phyloP scores from a whole-genome alignment of 345 rosid species.

The Brassica incana region DNA sequence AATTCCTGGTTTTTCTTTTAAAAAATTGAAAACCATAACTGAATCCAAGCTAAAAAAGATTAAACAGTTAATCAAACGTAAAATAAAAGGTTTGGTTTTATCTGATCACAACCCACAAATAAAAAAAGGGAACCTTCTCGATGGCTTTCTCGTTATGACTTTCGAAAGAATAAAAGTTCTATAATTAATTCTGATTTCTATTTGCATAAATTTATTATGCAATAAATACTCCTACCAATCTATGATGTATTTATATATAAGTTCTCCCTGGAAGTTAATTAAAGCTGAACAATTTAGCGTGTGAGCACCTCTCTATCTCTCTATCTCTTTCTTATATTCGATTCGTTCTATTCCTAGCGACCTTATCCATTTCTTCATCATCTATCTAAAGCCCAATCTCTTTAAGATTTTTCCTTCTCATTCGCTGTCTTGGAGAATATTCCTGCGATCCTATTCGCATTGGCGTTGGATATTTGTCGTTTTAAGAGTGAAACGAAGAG shows the following conservation, averaged over 20 bases:
- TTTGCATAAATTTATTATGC: not conserved
- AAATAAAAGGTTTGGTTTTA: not conserved
- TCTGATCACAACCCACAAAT: not conserved
- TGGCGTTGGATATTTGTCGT: constrained; percentile 20
- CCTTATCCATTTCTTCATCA: constrained; percentile 20
- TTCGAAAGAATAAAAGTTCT: not conserved
- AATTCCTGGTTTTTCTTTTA: not conserved
- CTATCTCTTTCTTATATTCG: constrained; percentile 2
- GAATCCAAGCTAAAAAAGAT: not conserved
- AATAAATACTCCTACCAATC: constrained; percentile 1
- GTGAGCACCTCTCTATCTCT: constrained; percentile 21
- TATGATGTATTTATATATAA: not conserved
- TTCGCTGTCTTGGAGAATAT: constrained; percentile 24
- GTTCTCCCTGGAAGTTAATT: not conserved
- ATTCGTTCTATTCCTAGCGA: constrained; percentile 25
- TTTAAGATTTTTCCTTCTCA: not conserved
- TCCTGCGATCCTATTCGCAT: constrained; percentile 26
- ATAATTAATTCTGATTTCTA: not conserved
- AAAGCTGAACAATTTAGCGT: constrained; percentile 17
- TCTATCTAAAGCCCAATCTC: constrained; percentile 5
- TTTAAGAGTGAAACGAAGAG: constrained; percentile 11
- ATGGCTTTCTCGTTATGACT: not conserved
- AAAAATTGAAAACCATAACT: not conserved
- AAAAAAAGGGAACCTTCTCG: not conserved
- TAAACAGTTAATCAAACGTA: not conserved